phyloP scores from a whole-genome alignment of 73 alveolate genomes.

The Diophrys sp. region DNA sequence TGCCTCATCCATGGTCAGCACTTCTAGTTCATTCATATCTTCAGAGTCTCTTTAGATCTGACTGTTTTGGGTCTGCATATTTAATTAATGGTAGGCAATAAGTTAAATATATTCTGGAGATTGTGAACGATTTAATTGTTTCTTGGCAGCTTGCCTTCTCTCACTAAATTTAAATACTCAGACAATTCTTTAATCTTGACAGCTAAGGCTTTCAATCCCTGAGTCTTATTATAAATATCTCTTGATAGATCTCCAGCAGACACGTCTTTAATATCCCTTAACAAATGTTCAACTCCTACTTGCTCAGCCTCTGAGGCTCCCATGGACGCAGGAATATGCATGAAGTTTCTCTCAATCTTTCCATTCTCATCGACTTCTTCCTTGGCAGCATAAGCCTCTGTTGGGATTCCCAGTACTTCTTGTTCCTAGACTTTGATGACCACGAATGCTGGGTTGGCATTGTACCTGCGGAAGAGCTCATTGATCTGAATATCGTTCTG shows the following conservation, averaged over 20 bases:
- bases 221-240: constrained; percentile 36
- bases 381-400: constrained; percentile 87
- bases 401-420: constrained; percentile 92
- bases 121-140: constrained; percentile 48
- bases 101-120: constrained; percentile 71
- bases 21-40: too few relatives aligned
- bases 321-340: constrained; percentile 82
- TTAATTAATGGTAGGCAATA: too few relatives aligned
- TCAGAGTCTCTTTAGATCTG: too few relatives aligned
- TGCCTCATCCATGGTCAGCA: too few relatives aligned
- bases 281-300: constrained; percentile 98
- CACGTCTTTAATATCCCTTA: constrained; percentile 97
- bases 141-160: constrained; percentile 43
- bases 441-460: constrained; percentile 91
- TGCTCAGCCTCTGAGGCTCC: constrained; percentile 98
- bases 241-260: constrained; percentile 58
- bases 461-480: constrained; percentile 94
- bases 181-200: constrained; percentile 36
- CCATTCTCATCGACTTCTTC: constrained; percentile 97
- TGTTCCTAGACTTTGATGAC: constrained; percentile 90
- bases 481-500: constrained; percentile 97
- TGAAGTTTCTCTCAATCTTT: constrained; percentile 71
- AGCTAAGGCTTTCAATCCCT: constrained; percentile 50
- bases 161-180: constrained; percentile 34
- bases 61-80: too few relatives aligned